Conservation (phyloP, 768 basidiomycete genomes). For the Rhizopogon rudus region DNA sequence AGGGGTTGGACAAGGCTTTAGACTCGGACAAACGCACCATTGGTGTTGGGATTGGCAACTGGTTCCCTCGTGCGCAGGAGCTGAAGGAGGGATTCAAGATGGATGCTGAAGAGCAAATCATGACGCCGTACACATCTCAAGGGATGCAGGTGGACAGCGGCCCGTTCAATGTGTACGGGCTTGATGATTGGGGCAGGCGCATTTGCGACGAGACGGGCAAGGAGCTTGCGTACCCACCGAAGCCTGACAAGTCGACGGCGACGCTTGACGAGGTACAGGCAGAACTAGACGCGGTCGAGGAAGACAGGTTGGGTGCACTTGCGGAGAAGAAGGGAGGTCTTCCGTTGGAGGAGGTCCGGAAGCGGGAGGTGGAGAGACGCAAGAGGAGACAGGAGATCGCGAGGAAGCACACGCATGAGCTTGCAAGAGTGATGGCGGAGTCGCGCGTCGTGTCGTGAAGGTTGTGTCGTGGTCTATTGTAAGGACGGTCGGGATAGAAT, state of each 20-base stretch:
- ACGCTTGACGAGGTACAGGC: too few relatives aligned
- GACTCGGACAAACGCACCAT: slow-evolving; percentile 26
- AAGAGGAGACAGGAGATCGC: too few relatives aligned
- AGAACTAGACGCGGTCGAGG: neutral
- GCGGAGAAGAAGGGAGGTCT: neutral
- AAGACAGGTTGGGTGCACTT: slow-evolving; percentile 18
- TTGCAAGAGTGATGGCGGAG: too few relatives aligned
- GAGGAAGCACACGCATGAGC: too few relatives aligned
- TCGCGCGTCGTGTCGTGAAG: too few relatives aligned
- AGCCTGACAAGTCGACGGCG: slow-evolving; percentile 14
- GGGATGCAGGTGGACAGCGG: neutral
- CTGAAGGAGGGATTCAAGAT: slow-evolving; percentile 10
- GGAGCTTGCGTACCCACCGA: slow-evolving; percentile 22
- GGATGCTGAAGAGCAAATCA: slow-evolving; percentile 12
- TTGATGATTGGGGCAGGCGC: slow-evolving; percentile 19
- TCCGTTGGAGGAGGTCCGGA: too few relatives aligned
- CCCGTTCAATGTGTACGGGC: slow-evolving; percentile 20
- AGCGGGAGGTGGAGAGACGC: too few relatives aligned
- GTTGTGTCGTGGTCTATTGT: too few relatives aligned
- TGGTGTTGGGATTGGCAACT: slow-evolving; percentile 31
- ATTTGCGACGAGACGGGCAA: slow-evolving; percentile 14
- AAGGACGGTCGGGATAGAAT: too few relatives aligned
- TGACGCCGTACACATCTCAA: slow-evolving; percentile 2
- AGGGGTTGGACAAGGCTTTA: slow-evolving; percentile 29
- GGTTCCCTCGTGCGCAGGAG: slow-evolving; percentile 23